phyloP scores from a whole-genome alignment of 2,329 filamentous ascomycete genomes.

The Monilinia fructicola region DNA sequence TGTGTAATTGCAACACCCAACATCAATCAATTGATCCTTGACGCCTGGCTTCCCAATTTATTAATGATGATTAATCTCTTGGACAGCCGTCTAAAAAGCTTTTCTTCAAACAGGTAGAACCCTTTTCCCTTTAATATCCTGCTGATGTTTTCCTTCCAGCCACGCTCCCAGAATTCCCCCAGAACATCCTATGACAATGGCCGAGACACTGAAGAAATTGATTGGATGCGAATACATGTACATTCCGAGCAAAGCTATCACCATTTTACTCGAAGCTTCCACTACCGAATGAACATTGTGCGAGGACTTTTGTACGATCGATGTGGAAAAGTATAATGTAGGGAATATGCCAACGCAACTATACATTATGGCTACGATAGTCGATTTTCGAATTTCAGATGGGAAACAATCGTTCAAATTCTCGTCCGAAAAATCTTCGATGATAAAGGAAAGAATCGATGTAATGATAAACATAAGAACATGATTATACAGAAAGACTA shows the following conservation, averaged over 20 bases:
- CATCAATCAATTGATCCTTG: neutral
- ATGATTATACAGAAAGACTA: conserved; percentile 23
- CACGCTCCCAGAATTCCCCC: conserved; percentile 8
- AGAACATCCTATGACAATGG: conserved; percentile 16
- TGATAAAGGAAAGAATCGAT: conserved; percentile 3
- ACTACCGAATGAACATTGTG: conserved; percentile 2
- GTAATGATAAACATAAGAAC: conserved; percentile 9
- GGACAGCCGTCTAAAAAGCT: neutral
- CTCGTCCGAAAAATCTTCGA: conserved; percentile 22
- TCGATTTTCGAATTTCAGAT: neutral
- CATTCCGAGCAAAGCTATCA: conserved; percentile 13
- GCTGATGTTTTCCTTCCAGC: conserved; percentile 12
- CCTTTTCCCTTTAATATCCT: conserved; percentile 8
- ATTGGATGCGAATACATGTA: conserved; percentile 11
- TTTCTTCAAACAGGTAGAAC: conserved; percentile 5
- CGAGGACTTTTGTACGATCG: conserved; percentile 12
- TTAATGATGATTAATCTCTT: neutral
- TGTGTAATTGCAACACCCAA: neutral
- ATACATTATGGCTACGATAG: conserved; percentile 19
- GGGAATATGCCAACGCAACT: conserved; percentile 13
- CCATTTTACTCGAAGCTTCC: conserved; percentile 16
- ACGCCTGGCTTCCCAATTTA: conserved; percentile 13
- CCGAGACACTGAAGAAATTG: neutral
- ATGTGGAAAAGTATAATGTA: conserved; percentile 1
- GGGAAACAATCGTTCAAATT: conserved; percentile 23